Conservation (phyloP, 1,139 yeast species). For the Debaryomyces subglobosus region DNA sequence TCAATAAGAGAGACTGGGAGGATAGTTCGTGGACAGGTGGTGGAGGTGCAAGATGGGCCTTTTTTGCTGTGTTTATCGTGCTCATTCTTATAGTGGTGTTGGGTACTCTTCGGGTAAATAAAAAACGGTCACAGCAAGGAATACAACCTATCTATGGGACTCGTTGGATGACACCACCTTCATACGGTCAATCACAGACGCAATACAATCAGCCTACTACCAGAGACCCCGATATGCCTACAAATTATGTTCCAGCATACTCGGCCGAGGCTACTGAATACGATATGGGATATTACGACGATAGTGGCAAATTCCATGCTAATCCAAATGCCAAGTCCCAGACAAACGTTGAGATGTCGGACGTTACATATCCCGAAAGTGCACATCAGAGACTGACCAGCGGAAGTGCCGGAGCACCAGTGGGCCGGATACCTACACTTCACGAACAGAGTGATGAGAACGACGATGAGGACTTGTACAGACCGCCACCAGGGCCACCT, state of each 20-base stretch:
- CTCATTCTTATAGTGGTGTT: slow-evolving; percentile 52
- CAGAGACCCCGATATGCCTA: slow-evolving; percentile 36
- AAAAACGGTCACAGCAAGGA: slow-evolving; percentile 62
- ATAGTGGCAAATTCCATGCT: slow-evolving; percentile 57
- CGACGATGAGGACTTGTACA: slow-evolving; percentile 12
- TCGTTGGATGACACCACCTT: slow-evolving; percentile 90
- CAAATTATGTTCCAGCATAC: slow-evolving; percentile 64
- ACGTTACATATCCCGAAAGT: slow-evolving; percentile 18
- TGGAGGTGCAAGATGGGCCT: slow-evolving; percentile 58
- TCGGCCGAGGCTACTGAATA: slow-evolving; percentile 64
- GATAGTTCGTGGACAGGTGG: slow-evolving; percentile 24
- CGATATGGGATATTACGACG: slow-evolving; percentile 84
- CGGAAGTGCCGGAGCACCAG: slow-evolving; percentile 17
- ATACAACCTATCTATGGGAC: slow-evolving; percentile 77
- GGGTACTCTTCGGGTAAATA: slow-evolving; percentile 61
- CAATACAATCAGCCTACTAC: slow-evolving; percentile 52
- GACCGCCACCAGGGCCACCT: slow-evolving; percentile 12
- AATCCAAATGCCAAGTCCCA: slow-evolving; percentile 33
- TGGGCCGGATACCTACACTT: slow-evolving; percentile 11
- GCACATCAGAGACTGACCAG: slow-evolving; percentile 24
- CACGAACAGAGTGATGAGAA: slow-evolving; percentile 12
- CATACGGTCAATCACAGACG: slow-evolving; percentile 73
- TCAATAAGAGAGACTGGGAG: slow-evolving; percentile 15
- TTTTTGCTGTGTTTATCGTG: slow-evolving; percentile 54
- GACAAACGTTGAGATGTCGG: slow-evolving; percentile 13